phyloP scores from a whole-genome alignment of 2,329 filamentous ascomycete species.

The Amesomyces nigricolor region DNA sequence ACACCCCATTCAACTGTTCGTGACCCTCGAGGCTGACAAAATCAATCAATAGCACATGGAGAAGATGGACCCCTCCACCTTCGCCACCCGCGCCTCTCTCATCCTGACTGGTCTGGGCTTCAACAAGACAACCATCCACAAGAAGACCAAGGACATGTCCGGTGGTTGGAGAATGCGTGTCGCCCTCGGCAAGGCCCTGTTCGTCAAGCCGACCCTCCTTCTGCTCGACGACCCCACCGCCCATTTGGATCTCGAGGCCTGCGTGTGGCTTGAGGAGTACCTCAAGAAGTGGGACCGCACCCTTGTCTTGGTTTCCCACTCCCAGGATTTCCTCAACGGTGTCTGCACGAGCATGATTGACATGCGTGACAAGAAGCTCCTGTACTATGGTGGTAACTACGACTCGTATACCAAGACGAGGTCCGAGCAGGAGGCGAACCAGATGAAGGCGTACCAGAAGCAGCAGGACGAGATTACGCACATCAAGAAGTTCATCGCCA shows the following conservation, averaged over 20 bases:
- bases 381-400: constrained; percentile 99
- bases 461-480: constrained; percentile 98
- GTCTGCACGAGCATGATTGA: constrained; percentile 98
- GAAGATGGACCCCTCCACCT: constrained; percentile 96
- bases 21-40: constrained; percentile 16
- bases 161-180: constrained; percentile 99
- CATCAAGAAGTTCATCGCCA: constrained; percentile 99
- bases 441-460: constrained; percentile 98
- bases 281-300: constrained; percentile 99
- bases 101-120: constrained; percentile 98
- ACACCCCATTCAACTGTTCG: neutral
- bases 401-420: constrained; percentile 96
- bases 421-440: constrained; percentile 90
- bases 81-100: constrained; percentile 88
- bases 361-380: constrained; percentile 81
- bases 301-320: constrained; percentile 93
- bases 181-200: constrained; percentile 91
- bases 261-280: constrained; percentile 99
- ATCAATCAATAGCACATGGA: constrained; percentile 74
- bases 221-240: constrained; percentile 97
- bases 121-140: constrained; percentile 96
- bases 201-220: constrained; percentile 94
- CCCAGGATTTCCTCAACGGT: constrained; percentile 98
- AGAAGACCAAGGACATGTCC: constrained; percentile 99
- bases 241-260: constrained; percentile 98